Evolutionary conservation across 352 stramenopile genomes (phyloP).

Genomic region (Phytophthora boehmeriae): DNA sequence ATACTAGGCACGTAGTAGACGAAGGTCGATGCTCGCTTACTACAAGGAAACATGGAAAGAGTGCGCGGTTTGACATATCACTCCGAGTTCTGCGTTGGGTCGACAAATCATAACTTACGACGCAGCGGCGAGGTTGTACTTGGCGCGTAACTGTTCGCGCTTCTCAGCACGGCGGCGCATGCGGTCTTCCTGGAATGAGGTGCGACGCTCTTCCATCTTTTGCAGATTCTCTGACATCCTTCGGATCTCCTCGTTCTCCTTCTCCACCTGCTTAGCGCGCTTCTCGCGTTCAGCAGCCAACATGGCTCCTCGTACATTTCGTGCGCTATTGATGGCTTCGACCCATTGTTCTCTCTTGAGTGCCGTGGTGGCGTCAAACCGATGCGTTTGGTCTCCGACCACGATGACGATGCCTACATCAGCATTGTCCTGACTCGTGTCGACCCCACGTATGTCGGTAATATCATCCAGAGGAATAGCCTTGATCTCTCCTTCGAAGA

Average conservation of each 20-base stretch:
- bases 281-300: constrained; percentile 56
- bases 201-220: constrained; percentile 59
- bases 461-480: constrained; percentile 72
- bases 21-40: constrained; percentile 9
- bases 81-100: constrained; percentile 5
- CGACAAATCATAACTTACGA: constrained; percentile 28
- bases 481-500: constrained; percentile 60
- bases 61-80: constrained; percentile 4
- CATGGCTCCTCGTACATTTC: constrained; percentile 47
- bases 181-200: constrained; percentile 73
- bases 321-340: constrained; percentile 55
- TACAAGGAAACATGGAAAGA: constrained; percentile 18
- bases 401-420: constrained; percentile 60
- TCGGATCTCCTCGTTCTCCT: constrained; percentile 66
- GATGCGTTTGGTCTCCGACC: constrained; percentile 55
- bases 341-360: constrained; percentile 68
- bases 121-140: constrained; percentile 64
- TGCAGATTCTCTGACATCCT: constrained; percentile 56
- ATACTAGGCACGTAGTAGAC: constrained; percentile 8
- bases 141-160: constrained; percentile 68
- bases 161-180: constrained; percentile 60
- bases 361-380: constrained; percentile 54
- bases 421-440: constrained; percentile 54
- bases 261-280: constrained; percentile 57
- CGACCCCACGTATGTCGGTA: constrained; percentile 53